Conservation (phyloP, 164 flowering plant genomes). For the Magnolia officinalis region DNA sequence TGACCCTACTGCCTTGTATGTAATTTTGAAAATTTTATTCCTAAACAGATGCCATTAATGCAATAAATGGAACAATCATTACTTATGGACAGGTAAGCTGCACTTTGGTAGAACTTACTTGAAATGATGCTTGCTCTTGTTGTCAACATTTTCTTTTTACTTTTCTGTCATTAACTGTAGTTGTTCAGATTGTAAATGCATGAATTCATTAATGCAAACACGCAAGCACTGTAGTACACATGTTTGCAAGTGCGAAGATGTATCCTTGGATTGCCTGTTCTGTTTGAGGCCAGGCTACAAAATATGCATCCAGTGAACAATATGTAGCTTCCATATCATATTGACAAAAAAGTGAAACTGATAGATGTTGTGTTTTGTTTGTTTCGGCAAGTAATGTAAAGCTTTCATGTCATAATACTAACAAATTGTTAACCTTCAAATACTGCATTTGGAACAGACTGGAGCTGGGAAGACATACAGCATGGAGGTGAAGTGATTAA, state of each 20-base stretch:
- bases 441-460: conserved; percentile 48
- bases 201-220: no score
- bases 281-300: background rate
- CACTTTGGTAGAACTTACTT: background rate
- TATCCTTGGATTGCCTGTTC: background rate
- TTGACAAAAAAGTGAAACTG: background rate
- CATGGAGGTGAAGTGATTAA: conserved; percentile 64
- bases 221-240: no score
- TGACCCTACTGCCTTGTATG: background rate
- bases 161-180: no score
- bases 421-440: conserved; percentile 7
- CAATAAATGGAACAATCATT: conserved; percentile 72
- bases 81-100: conserved; percentile 78
- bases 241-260: no score
- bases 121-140: no score
- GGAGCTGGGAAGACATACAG: conserved; percentile 96
- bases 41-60: conserved; percentile 58
- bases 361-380: background rate
- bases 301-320: background rate
- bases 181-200: no score
- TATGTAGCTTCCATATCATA: background rate
- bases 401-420: background rate
- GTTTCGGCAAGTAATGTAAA: background rate
- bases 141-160: no score
- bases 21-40: conserved; percentile 5